Evolutionary conservation across 768 basidiomycete species (phyloP), one percentile per base, ranked within the genome.

Genomic region (Boletus barrowsii): DNA sequence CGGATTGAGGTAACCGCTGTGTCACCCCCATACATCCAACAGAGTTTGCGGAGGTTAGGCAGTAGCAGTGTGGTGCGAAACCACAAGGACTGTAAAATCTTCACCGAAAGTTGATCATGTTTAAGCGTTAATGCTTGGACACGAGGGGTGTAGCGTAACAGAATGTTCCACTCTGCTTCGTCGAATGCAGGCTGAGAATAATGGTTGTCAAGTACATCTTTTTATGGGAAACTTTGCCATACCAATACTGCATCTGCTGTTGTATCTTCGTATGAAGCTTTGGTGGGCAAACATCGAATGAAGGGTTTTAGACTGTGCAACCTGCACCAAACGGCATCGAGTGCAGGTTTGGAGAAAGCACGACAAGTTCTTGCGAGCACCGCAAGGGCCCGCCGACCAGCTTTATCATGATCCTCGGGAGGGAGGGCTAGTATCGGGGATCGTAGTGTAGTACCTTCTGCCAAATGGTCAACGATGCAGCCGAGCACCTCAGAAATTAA

Each of bases 341-440:
- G 57, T 14, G 61, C 61, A 32, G 47, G 47, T n/a, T 62, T 41
- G 32, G 55, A 58, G 32, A 62, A 35, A 8, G 52, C 32, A 18
- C 47, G 56, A 42, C 60, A 58, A 17, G 60, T 61, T 40, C 54
- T 53, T 33, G 60, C 54, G 20, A 61, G 55, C n/a, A 20, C 55
- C 1, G 48, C 51, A 20, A 62, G 46, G 7, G 59, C 44, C 18
- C 18, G 33, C 10, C 39, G 42, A 37, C 36, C 35, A 36, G 35
- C 24, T 26, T 26, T 11, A 5, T 37, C 15, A 22, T 10, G 8
- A n/a, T 45, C 42, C 24, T 4, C 5, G 7, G 11, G 29, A 29
- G 9, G 9, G 29, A 9, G 5, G 22, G 3, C 22, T 29, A 9
- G 9, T 26, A 0, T 5, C 29, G 29, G 9, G 29, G 29, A 29